A percentile compares a stretch with the other conserved stretches of the same genome.
Evolutionary conservation across 345 rosid genomes (phyloP).

Genomic region (Dimocarpus longan): DNA sequence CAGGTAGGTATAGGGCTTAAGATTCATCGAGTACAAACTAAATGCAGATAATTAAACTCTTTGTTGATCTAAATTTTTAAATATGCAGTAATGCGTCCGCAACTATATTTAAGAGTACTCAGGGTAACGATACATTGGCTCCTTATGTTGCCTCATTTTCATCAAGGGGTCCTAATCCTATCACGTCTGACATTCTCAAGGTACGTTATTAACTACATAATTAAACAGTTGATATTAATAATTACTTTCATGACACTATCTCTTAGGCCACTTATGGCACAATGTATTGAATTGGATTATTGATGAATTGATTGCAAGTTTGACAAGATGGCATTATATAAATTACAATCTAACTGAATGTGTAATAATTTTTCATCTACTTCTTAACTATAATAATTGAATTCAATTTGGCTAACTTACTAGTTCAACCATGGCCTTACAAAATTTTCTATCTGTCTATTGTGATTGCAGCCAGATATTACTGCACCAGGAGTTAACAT

Average conservation of each 20-base stretch:
- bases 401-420: too few species aligned
- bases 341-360: too few species aligned
- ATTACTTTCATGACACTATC: too few species aligned
- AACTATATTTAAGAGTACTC: constrained; percentile 24
- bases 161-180: constrained; percentile 55
- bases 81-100: constrained; percentile 34
- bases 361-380: too few species aligned
- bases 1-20: constrained; percentile 2
- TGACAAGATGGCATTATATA: too few species aligned
- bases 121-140: constrained; percentile 18
- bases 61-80: neutral
- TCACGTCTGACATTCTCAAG: constrained; percentile 53
- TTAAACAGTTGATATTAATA: neutral
- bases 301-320: too few species aligned
- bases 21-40: neutral
- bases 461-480: constrained; percentile 53
- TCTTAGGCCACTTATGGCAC: too few species aligned
- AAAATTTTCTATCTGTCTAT: neutral
- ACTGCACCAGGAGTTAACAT: constrained; percentile 59
- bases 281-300: too few species aligned
- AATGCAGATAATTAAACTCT: neutral
- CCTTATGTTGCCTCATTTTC: constrained; percentile 48
- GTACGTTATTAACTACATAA: constrained; percentile 7
- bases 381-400: too few species aligned
- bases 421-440: neutral